Evolutionary conservation across 768 basidiomycete species (phyloP), one percentile per base, ranked within the genome.

Genomic region (Coprinopsis cinerea): DNA sequence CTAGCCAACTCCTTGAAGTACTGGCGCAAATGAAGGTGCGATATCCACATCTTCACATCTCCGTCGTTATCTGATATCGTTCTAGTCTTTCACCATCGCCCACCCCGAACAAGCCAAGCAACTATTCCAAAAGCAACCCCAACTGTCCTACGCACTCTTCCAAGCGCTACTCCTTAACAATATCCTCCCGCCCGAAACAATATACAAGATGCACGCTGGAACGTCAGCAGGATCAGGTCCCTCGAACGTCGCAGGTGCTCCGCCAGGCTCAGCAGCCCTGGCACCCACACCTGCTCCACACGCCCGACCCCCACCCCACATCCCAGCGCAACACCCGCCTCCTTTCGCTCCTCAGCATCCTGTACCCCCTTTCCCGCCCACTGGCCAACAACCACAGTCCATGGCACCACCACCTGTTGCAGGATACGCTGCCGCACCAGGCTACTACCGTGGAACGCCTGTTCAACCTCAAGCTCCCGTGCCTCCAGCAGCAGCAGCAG

Each of bases 1-100:
- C 92, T 0, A 76, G 72, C 32, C 90, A 95, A 61, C 72, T 95
- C 54, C 82, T 94, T 68, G 95, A 99, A 67, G 87, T 97, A 7
- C 72, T 99, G 57, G 88, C 88, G n/a, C 92, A 96, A 66, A 94
- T 95, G 88, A 98, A 98, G 85, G 96, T 94, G 64, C 61, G 76
- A 67, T 45, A 42, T 46, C 53, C 15, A 48, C 43, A 57, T 57
- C 34, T 51, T 48, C 47, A 39, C 32, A 10, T 63, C 58, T 41
- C 15, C 18, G 11, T 10, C 36, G 36, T 18, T 17, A 6, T 39
- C 36, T 9, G 7, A 18, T 17, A 39, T 49, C 27, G 6, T 9
- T 28, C 30, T 61, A 99, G 96, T 88, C 88, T 1, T 92, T 95
- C 61, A 86, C 97, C 26, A 85, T 90, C 39, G 90, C 84, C 0